Evolutionary conservation across 306 rosid species (phyloP), one percentile per base, ranked within the genome.

Genomic region (Prunus padus): DNA sequence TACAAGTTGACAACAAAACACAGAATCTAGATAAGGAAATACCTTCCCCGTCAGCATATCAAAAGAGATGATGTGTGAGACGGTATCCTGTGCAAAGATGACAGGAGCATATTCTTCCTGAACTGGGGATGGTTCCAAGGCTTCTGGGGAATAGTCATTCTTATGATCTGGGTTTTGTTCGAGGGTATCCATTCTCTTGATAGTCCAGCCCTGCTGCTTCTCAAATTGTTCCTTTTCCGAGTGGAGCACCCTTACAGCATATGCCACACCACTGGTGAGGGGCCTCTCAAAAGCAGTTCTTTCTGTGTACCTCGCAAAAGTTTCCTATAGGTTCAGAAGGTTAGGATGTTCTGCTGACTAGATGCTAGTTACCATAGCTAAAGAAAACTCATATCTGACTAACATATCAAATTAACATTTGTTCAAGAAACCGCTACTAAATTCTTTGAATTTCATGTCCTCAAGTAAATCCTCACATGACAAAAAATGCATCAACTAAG

Each of bases 251-350:
- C 99, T 88, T 49, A 92, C 97, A 52, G 97, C 99, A 88, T 95
- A 92, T 19, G 99, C 99, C 88, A 95, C 99, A 18, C 99, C 99
- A 82, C 98, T 89, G 14, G 97, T 95, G 62, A 95, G 96, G 52
- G 99, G 99, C 87, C 99, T 86, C 89, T 95, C 99, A 80, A 95
- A 95, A 77, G 97, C 93, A 54, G 99, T 95, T 77, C 97, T 77
- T 80, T 95, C 99, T 6, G 99, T 95, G 83, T 95, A 95, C 83
- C 86, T 85, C 3, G 99, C 99, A 84, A 95, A 95, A 56, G 97
- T 95, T 66, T 72, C 83, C 99, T 95, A 80, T 51, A 75, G 54
- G 67, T 60, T 80, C 65, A 28, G 31, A 45, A 80, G 85, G 89
- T 95, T 76, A 81, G 85, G 71, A 56, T 76, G 64, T 78, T 78